Evolutionary conservation across 208 protist genomes (phyloP), one percentile per base, ranked within the genome.

Genomic region (Porcisia hertigi): DNA sequence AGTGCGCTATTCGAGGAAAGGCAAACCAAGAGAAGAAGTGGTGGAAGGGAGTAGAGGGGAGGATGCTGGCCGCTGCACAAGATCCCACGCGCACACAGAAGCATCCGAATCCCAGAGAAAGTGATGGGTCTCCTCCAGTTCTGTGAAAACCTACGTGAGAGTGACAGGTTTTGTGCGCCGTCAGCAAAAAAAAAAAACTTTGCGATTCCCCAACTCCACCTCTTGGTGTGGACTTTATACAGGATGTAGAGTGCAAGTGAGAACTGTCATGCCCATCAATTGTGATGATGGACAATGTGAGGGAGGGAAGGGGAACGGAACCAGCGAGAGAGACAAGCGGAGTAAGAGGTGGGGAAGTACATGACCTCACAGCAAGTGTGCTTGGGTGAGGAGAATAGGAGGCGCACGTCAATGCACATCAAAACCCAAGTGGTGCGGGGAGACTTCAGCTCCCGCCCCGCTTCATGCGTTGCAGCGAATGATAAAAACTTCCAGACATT

Each of bases 281-380:
- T 30, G 60, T 65, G 36, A 34, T 59, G 55, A 25, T 52, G 11
- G 8, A 52, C 47, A 52, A 12, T 52, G 5, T 52, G 55, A 59
- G 14, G 55, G 16, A 25, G 7, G 9, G 36, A 7, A 23, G 36
- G 23, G 60, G 36, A 30, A 36, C 36, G 60, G 36, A 2, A 14
- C 60, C 60, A 23, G 39, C 3, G 62, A 49, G 14, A 30, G 12
- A 52, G 36, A 63, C 0, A 36, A 6, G 12, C 34, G 45, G 5
- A 54, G 49, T 52, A 36, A 66, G 45, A 34, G 71, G 55, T 34
- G 14, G 16, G 41, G 54, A 75, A 64, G 41, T 55, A 47, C n/a
- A n/a, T 25, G 55, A 20, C 49, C 18, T 43, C 9, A 62, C 45
- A 49, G 62, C 63, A 63, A 67, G 36, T 58, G 6, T 25, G 30